Base-by-base conservation (phyloP, 805 yeast species). In the Candida corydali region DNA sequence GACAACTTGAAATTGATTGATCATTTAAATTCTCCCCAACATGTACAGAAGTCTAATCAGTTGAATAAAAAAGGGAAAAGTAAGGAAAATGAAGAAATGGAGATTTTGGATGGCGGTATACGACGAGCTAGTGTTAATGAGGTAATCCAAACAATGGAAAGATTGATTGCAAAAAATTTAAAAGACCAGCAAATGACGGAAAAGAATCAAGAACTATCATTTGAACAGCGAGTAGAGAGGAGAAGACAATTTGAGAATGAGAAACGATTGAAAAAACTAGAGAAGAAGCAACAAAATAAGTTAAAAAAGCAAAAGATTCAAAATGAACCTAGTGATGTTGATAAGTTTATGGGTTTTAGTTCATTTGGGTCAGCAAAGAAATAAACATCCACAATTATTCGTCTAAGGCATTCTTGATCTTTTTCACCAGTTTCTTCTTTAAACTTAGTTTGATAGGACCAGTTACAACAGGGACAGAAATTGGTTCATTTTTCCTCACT, bases 1-100 rank as follows among this genome's bases (percentile, higher is more conserved):
- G 97, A 93, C 54, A 82, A 84, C 39, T 61, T 87, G 46, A 83
- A 87, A 43, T 78, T 80, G 54, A 70, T 86, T 3, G 94, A 89
- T 52, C 98, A 93, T 61, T 64, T 86, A 51, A 87, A 86, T 51
- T 78, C 87, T 25, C 79, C 78, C 24, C 80, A 73, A 42, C 98
- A 84, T 58, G 51, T 71, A 26, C 54, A 61, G 4, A 69, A 65
- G 39, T 67, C 53, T 10, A 42, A 35, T 23, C 38, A 34, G 17
- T n/a, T 46, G 9, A 43, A 41, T 15, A 22, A 31, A 9, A 8
- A 23, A 4, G 36, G 33, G 3, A 32, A 36, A 2, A 44, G 26
- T 4, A 40, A 42, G 5, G 46, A 38, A 5, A 36, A 36, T 5
- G 36, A 40, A n/a, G 49, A 42, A 6, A 39, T 36, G 2, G 55